Evolutionary conservation across 441 rosid genomes (phyloP), one percentile per base, ranked within the genome.

Genomic region (Syzygium syzygioides): DNA sequence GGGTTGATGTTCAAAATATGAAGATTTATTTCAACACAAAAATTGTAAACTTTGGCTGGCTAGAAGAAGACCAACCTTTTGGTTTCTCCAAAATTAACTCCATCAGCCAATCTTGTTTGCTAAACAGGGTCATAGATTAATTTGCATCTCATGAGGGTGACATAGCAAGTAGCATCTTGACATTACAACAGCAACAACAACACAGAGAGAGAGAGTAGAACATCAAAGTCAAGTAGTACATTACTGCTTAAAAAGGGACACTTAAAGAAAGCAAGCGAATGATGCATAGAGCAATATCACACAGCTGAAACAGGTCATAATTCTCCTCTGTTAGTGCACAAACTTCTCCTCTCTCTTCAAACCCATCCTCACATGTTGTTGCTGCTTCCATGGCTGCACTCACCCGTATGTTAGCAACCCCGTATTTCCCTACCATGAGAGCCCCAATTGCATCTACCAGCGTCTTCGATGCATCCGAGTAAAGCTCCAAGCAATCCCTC

Each of bases 351-450:
- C 87, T 93, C 32, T 91, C 91, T 37, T 14, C 26, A 53, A 95
- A 94, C 84, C 95, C 95, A 71, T 91, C 92, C 90, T 96, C 96
- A 59, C 98, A 95, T 4, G 93, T 92, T 11, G 80, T 85, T 12
- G 95, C 89, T 3, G 92, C 92, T 85, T 93, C 94, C 95, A 94
- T 93, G 48, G 93, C 95, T 3, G 94, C 93, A 60, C 89, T 92
- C 60, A 95, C 85, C 95, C 93, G 90, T 55, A 85, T 85, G 32
- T 85, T 88, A 13, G 94, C 94, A 4, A 76, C 64, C 5, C 56
- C 90, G 57, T 89, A 93, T 54, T 91, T 89, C 55, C 91, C 94
- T 18, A 48, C 80, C 90, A 94, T 53, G 88, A 93, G 93, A 34
- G 92, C 94, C 50, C 92, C 93, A 5, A 93, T 88, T 2, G 94